Evolutionary conservation across 345 rosid genomes (phyloP), one percentile per base, ranked within the genome.

Genomic region (Combretum micranthum): DNA sequence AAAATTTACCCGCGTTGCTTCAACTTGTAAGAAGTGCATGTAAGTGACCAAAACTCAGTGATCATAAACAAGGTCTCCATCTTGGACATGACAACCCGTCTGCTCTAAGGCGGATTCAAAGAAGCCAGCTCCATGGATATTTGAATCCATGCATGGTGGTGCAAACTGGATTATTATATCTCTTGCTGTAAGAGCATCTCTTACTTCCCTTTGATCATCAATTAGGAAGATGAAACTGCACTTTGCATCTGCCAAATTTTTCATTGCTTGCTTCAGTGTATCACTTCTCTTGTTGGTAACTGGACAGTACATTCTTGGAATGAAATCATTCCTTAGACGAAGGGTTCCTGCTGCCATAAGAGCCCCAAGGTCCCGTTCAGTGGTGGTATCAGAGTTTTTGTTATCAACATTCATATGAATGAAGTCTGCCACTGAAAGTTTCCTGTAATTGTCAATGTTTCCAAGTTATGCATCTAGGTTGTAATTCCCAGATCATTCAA

Each of bases 231-330:
- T 47, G 52, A 55, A 47, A 50, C 32, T 62, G 57, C 69, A n/a
- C 44, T 72, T 64, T 14, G 67, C 56, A 46, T 60, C 70, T 18
- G 68, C 72, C 55, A 72, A 44, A 2, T 64, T 61, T 20, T 64
- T 48, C 85, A 80, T 77, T 12, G 72, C 76, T 39, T 77, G 70
- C 71, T 74, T 77, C 48, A 80, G 78, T 1, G 76, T 49, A 60
- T 69, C 63, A 0, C 62, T 69, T 55, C 58, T 68, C 60, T 57
- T 63, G 62, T 56, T 50, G 15, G 65, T 69, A 43, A 65, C 55
- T 0, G 74, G 76, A 4, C 61, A 57, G 62, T 74, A 68, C 78
- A 80, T 77, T 68, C 66, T 69, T 3, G 80, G 72, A 11, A 46
- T 67, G 66, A 66, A 66, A 15, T 47, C 59, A 55, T 53, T 66